Evolutionary conservation across 495 filamentous ascomycete genomes (phyloP).

Genomic region (Aspergillus coremiiformis): DNA sequence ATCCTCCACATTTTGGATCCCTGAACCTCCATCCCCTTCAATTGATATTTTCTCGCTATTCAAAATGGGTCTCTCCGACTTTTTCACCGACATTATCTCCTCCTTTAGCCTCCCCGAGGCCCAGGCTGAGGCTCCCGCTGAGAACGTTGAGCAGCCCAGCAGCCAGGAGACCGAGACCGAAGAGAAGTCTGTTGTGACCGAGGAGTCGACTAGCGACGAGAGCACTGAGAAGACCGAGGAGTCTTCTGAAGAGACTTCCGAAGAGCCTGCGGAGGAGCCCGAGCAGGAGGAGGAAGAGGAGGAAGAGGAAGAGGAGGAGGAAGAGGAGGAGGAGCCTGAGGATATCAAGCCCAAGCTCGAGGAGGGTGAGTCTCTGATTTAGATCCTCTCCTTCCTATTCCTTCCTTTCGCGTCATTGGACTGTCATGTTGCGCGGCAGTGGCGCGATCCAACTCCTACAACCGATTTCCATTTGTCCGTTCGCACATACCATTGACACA

Average conservation of each 20-base stretch:
- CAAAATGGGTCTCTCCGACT: conserved; percentile 58
- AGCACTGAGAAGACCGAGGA: conserved; percentile 31
- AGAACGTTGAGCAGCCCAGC: conserved; percentile 44
- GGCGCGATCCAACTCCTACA: neutral
- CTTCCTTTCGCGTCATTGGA: conserved; percentile 1
- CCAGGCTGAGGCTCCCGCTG: conserved; percentile 53
- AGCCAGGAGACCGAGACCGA: conserved; percentile 47
- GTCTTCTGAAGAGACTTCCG: conserved; percentile 36
- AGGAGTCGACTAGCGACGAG: conserved; percentile 32
- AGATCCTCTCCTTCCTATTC: neutral
- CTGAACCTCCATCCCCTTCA: conserved; percentile 27
- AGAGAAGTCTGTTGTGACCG: conserved; percentile 38
- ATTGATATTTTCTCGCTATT: conserved; percentile 30
- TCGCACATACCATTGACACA: conserved; percentile 6
- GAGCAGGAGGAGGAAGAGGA: conserved; percentile 42
- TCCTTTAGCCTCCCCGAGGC: conserved; percentile 51
- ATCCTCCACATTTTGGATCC: conserved; percentile 12
- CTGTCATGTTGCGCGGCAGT: neutral
- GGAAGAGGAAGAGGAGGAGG: conserved; percentile 70
- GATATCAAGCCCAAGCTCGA: conserved; percentile 85
- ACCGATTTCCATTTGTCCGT: neutral
- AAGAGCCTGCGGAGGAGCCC: conserved; percentile 38
- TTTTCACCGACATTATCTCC: conserved; percentile 55
- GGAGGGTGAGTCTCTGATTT: conserved; percentile 61
- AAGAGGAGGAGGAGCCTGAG: conserved; percentile 82